phyloP scores from a whole-genome alignment of 139 green algal species.

The Ettlia oleoabundans region DNA sequence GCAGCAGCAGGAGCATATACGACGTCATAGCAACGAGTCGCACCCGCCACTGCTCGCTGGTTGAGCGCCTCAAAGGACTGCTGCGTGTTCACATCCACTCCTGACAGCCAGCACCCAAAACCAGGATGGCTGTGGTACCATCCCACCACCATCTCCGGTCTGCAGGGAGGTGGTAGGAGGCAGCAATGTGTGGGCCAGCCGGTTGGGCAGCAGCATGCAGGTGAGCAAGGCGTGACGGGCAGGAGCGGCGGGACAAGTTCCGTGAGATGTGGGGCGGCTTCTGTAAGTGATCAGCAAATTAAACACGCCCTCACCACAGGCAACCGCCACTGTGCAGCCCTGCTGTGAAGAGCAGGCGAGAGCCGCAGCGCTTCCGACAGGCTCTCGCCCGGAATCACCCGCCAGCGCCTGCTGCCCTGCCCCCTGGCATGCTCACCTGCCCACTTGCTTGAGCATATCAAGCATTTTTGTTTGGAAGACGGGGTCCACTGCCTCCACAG shows the following conservation, averaged over 20 bases:
- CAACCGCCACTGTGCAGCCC: no score
- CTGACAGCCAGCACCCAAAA: constrained; percentile 99
- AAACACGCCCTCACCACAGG: no score
- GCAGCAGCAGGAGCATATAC: not conserved
- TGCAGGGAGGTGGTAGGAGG: constrained; percentile 29
- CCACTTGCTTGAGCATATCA: constrained; percentile 99
- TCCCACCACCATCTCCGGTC: constrained; percentile 99
- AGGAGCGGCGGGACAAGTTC: not conserved
- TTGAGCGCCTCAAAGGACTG: constrained; percentile 99
- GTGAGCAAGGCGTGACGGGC: not conserved
- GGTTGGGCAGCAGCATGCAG: not conserved
- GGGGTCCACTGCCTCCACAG: constrained; percentile 97
- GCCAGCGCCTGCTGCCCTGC: no score
- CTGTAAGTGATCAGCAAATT: not conserved
- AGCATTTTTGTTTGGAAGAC: constrained; percentile 99
- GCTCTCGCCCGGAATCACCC: no score
- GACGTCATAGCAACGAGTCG: not conserved
- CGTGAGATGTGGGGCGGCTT: no score
- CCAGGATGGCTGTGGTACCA: constrained; percentile 99
- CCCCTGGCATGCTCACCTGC: constrained; percentile 72
- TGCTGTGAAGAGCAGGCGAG: no score
- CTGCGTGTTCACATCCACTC: constrained; percentile 99
- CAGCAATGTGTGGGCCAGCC: not conserved
- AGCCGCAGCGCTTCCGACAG: no score
- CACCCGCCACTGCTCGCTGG: constrained; percentile 86